These are phyloP conservation scores for Rhizomucor miehei DNA, from an alignment of 371 early-diverging fungal species.

Conservation along the genomic window DNA sequence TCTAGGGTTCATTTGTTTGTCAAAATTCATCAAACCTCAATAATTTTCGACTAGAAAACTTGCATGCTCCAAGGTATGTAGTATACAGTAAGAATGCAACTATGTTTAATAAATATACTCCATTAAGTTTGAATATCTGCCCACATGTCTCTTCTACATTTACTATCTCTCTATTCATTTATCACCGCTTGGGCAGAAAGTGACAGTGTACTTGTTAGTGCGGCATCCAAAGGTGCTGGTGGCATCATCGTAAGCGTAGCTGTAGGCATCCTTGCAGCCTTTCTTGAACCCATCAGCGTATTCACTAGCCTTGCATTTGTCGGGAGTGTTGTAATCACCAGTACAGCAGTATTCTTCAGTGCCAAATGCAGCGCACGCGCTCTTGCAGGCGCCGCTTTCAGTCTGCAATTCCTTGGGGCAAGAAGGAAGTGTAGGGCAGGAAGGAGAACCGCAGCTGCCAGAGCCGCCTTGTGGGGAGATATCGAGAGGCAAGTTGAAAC, in stretches of 20 bases:
- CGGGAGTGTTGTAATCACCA: constrained; percentile 25
- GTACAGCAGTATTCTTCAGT: constrained; percentile 43
- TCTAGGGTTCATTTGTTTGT: too few relatives aligned
- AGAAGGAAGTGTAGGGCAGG: constrained; percentile 23
- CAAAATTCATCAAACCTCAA: too few relatives aligned
- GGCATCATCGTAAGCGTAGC: constrained; percentile 53
- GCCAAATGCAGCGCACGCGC: constrained; percentile 34
- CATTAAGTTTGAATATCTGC: too few relatives aligned
- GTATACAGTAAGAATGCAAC: too few relatives aligned
- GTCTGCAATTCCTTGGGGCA: constrained; percentile 32
- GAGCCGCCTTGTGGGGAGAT: constrained; percentile 21
- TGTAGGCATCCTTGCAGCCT: constrained; percentile 49
- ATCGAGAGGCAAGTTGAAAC: constrained; percentile 36
- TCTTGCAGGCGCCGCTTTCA: constrained; percentile 34
- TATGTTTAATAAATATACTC: too few relatives aligned
- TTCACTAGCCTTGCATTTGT: constrained; percentile 24
- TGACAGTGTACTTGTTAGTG: constrained; percentile 37
- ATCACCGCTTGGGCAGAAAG: constrained; percentile 46
- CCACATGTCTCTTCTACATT: too few relatives aligned
- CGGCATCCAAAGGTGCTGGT: constrained; percentile 40
- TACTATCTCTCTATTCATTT: too few relatives aligned
- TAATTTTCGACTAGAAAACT: too few relatives aligned
- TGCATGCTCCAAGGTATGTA: too few relatives aligned
- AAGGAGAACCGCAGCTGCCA: constrained; percentile 27
- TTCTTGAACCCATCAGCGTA: constrained; percentile 29